Evolutionary conservation across 495 filamentous ascomycete genomes (phyloP), one percentile per base, ranked within the genome.

Genomic region (Penicillium ucsense): DNA sequence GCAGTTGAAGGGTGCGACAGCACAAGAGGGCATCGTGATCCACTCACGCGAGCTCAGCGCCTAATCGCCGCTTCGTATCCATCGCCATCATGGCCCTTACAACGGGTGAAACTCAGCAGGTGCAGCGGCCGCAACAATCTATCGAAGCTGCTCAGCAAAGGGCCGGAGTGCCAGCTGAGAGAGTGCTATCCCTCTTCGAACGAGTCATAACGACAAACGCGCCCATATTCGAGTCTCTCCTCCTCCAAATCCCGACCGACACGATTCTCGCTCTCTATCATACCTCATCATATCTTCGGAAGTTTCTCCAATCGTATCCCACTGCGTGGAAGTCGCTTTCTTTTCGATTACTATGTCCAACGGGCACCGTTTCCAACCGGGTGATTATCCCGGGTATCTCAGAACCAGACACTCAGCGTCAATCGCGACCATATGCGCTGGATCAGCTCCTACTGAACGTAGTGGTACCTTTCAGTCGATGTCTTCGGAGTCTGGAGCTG

Each of bases 311-410:
- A 46, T 65, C 66, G 27, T 81, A 80, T 60, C 79, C 78, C 36
- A 73, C 74, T 49, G 79, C 79, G 68, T 82, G 79, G 79, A 76
- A 72, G 58, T 68, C 71, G 41, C 68, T 81, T 20, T 81, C 78
- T 2, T 82, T 82, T 54, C 72, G 78, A 35, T 56, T 80, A 11
- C 64, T 72, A 8, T 73, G 67, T 43, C 74, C 72, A 4, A 71
- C 68, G 5, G 62, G 69, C 38, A 67, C 65, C 5, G 55, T 63
- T 2, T 54, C 56, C 5, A 56, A 65, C 30, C 63, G 63, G 5
- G 56, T 67, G 6, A 56, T 67, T 35, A 46, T 67, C 10, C 60
- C 66, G 38, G 68, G 65, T 30, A 49, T 56, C 39, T 53, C 60
- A 7, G 67, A 72, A 31, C 61, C 68, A 35, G 52, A 56, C 10